Evolutionary conservation across 306 rosid genomes (phyloP), one percentile per base, ranked within the genome.

Genomic region (Quercus engelmannii): DNA sequence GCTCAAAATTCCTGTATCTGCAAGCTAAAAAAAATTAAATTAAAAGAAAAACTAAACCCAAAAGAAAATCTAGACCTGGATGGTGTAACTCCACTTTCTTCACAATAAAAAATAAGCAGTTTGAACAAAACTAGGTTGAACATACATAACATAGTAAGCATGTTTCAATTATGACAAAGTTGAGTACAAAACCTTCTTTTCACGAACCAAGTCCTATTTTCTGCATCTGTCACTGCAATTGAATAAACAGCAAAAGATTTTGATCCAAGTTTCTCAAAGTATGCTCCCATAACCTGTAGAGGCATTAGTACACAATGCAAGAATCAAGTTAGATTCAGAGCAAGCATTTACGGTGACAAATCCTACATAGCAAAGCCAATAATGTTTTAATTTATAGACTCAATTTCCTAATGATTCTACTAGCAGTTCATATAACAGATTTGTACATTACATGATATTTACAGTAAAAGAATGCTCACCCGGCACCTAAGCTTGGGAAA

Each of bases 1-100:
- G 85, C 89, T 96, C 99, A 83, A 96, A 96, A 83, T 96, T 93
- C 76, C 98, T 88, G 81, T 91, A 96, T 88, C 99, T 96, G 94
- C 46, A 84, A 28, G 26, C 41, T 71, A 55, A 65, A 86, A n/a
- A 83, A 55, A 61, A 74, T n/a, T 7, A 35, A 65, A 69, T 31
- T 15, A 73, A 35, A 20, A 58, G 26, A 18, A 54, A 23, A 77
- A 79, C 56, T 61, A 82, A 70, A 30, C 33, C 33, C 52, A 79
- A 63, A 61, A 6, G 71, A 58, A 81, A 74, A 82, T 33, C 52
- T 5, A 33, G 72, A 68, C 5, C 51, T 75, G 56, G 59, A 78
- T 3, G 68, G 78, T 74, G 71, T 70, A 71, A 81, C 80, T 78
- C 69, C 26, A 62, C 73, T 79, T 63, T 75, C 31, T 41, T 55